phyloP scores from a whole-genome alignment of 805 yeast species.

The Metschnikowia kofuensis region DNA sequence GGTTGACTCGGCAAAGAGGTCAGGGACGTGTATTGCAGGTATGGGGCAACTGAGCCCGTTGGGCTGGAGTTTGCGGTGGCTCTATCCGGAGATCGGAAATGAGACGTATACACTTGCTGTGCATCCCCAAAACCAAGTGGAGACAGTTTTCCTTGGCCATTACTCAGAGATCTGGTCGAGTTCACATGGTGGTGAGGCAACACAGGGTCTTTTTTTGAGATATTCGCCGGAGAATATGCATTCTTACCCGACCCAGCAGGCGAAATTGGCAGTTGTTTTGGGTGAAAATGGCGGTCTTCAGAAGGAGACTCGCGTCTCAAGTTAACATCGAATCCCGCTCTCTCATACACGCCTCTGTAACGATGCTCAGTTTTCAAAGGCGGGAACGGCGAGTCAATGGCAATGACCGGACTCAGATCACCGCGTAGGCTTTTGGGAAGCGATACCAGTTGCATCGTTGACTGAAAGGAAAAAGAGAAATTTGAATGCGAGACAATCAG shows the following conservation, averaged over 20 bases:
- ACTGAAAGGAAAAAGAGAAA: not conserved
- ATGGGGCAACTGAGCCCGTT: not conserved
- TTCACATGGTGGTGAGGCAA: not conserved
- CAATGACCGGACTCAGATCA: slow-evolving; percentile 20
- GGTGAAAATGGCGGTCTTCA: slow-evolving; percentile 4
- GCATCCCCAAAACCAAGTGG: not conserved
- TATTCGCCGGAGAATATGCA: not conserved
- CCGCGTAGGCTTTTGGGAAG: slow-evolving; percentile 21
- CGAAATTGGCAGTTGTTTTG: slow-evolving; percentile 2
- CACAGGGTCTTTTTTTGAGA: not conserved
- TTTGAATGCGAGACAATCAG: no score
- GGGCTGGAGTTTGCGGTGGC: not conserved
- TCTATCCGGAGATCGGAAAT: slow-evolving; percentile 1
- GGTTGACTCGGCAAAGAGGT: not conserved
- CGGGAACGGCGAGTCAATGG: slow-evolving; percentile 59
- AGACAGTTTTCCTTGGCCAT: not conserved
- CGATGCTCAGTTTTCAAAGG: slow-evolving; percentile 61
- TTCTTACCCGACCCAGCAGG: slow-evolving; percentile 1
- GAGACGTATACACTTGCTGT: not conserved
- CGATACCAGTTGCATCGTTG: slow-evolving; percentile 16
- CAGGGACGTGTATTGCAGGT: not conserved
- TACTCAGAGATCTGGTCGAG: not conserved
- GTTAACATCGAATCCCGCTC: slow-evolving; percentile 72
- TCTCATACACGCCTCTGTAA: slow-evolving; percentile 69
- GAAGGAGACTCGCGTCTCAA: slow-evolving; percentile 5